phyloP scores from a whole-genome alignment of 2,329 filamentous ascomycete species.

The Cercospora beticola region DNA sequence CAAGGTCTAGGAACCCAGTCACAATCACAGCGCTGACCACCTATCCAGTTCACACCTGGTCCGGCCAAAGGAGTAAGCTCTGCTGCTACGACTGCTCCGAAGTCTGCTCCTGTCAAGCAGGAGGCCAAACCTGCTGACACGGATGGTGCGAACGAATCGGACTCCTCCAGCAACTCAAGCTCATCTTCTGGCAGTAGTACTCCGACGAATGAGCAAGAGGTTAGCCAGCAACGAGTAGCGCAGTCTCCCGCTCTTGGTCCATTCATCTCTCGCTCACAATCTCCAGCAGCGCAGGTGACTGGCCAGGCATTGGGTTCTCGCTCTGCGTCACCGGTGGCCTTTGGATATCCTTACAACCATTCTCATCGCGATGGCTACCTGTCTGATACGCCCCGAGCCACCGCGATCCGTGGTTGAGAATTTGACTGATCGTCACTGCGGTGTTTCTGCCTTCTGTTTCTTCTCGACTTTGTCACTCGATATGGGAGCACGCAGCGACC shows the following conservation, averaged over 20 bases:
- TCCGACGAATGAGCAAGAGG: constrained; percentile 33
- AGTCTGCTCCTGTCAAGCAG: constrained; percentile 7
- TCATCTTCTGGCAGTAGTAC: constrained; percentile 29
- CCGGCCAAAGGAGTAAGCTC: constrained; percentile 31
- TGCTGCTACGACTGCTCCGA: constrained; percentile 17
- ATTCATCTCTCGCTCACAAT: constrained; percentile 36
- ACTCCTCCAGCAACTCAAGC: constrained; percentile 23
- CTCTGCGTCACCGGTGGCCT: constrained; percentile 36
- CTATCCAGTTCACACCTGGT: constrained; percentile 38
- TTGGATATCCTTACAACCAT: constrained; percentile 39
- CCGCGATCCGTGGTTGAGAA: constrained; percentile 39
- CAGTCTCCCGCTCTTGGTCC: constrained; percentile 26
- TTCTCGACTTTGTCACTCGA: constrained; percentile 20
- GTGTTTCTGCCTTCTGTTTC: constrained; percentile 19
- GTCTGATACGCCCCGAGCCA: constrained; percentile 37
- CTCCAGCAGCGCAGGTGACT: constrained; percentile 32
- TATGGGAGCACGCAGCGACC: constrained; percentile 27
- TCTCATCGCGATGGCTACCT: constrained; percentile 37
- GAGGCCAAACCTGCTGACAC: constrained; percentile 13
- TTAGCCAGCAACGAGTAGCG: constrained; percentile 28
- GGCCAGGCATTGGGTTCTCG: constrained; percentile 30
- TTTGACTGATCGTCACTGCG: constrained; percentile 17
- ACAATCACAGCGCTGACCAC: constrained; percentile 33
- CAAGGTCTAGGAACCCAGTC: constrained; percentile 28
- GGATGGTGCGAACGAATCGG: constrained; percentile 17